Base-by-base conservation (phyloP, 352 stramenopile genomes). In the Thalassiosira mediterranea region DNA sequence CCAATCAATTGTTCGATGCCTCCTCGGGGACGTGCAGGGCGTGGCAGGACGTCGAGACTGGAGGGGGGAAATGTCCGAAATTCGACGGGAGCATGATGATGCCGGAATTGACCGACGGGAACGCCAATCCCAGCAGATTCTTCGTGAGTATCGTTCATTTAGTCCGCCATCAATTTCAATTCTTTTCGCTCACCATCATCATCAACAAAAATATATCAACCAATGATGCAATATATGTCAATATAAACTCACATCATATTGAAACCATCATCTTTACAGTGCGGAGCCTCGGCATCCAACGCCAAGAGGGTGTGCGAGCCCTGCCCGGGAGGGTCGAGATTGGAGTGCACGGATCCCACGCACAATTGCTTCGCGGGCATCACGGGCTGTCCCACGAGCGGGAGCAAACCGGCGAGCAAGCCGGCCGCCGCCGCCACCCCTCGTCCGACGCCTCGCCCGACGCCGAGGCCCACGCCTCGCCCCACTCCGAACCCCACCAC, bases 311-410 rank as follows among this genome's bases (percentile, higher is more conserved):
- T 77, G 17, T 83, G 73, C 25, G 60, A 77, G 48, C 61, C 73
- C 0, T 83, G 73, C 44, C 66, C 66, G 4, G 73, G 73, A 21
- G 73, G 73, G 42, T 73, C 59, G 17, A 23, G 73, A 37, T 48
- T 68, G 5, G 73, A 83, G 44, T 83, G 73, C 38, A 56, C 65
- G 15, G 48, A 83, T 56, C 28, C 53, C 13, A 64, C 44, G 7
- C 66, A 83, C 31, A 74, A 74, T 74, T 83, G 73, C 56, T 83
- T 73, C 32, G 73, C 73, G 25, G 66, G 66, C 34, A 56, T 83
- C 29, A 77, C 66, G 4, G 73, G 73, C 23, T 83, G 73, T 51
- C 61, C 47, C 8, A 51, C 17, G 19, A 61, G 23, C n/a, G 28
- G 7, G 51, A 57, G 15, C 28, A 57, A 29, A 19, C 8, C 51